Conservation (phyloP, 2,329 filamentous ascomycete genomes). For the Parastagonospora nodorum region DNA sequence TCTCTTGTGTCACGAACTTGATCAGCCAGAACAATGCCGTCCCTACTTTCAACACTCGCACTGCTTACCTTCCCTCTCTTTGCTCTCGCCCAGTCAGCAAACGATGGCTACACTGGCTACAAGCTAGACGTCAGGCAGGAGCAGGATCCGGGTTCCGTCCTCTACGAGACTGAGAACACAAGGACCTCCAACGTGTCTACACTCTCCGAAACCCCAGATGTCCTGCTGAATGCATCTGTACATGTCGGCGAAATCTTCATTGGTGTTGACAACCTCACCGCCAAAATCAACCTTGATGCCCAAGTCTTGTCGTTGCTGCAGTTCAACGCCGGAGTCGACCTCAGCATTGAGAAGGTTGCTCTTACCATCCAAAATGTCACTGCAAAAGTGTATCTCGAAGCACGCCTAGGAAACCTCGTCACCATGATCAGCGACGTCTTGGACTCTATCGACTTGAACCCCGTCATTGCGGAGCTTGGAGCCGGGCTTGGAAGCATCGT, state of each 20-base stretch:
- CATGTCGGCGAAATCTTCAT: slow-evolving; percentile 64
- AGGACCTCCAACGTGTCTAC: slow-evolving; percentile 48
- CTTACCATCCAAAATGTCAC: slow-evolving; percentile 63
- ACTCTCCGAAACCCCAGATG: slow-evolving; percentile 58
- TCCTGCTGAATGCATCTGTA: slow-evolving; percentile 64
- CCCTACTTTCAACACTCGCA: slow-evolving; percentile 30
- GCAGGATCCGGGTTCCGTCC: slow-evolving; percentile 56
- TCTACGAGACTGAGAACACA: slow-evolving; percentile 61
- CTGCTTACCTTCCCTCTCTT: slow-evolving; percentile 42
- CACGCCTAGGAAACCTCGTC: slow-evolving; percentile 64
- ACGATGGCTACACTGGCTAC: slow-evolving; percentile 62
- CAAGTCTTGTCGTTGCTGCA: slow-evolving; percentile 63
- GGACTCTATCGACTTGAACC: slow-evolving; percentile 64
- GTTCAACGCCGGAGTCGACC: slow-evolving; percentile 66
- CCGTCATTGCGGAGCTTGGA: slow-evolving; percentile 59
- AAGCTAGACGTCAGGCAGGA: slow-evolving; percentile 54
- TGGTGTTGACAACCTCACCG: slow-evolving; percentile 63
- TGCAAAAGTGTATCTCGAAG: slow-evolving; percentile 64
- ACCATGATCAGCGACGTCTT: slow-evolving; percentile 64
- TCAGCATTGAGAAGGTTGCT: slow-evolving; percentile 61
- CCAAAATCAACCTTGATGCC: slow-evolving; percentile 65
- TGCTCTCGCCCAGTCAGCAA: slow-evolving; percentile 40
- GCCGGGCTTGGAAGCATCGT: slow-evolving; percentile 17
- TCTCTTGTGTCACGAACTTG: slow-evolving; percentile 11
- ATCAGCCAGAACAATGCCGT: slow-evolving; percentile 27